Evolutionary conservation across 1,284 basidiomycete genomes (phyloP).

Genomic region (Ganoderma multipileum): DNA sequence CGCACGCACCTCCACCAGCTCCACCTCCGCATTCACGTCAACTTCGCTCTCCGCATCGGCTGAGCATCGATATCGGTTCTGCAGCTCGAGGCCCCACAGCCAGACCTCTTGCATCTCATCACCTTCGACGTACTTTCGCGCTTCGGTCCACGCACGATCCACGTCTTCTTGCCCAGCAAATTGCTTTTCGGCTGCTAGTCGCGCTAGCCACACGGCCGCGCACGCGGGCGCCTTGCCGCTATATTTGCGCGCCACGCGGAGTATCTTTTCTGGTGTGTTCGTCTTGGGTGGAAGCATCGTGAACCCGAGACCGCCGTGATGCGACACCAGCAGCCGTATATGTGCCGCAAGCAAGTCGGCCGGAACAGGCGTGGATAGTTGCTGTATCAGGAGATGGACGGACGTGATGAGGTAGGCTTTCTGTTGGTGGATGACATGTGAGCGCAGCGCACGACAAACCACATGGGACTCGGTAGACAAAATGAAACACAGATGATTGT

Average conservation of each 20-base stretch:
- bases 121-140: slow-evolving; percentile 46
- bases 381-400: slow-evolving; percentile 51
- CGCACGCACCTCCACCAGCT: slow-evolving; percentile 48
- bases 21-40: slow-evolving; percentile 32
- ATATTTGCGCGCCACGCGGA: slow-evolving; percentile 54
- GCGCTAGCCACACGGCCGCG: slow-evolving; percentile 58
- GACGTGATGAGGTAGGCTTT: slow-evolving; percentile 61
- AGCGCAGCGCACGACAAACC: slow-evolving; percentile 15
- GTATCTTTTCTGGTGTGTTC: slow-evolving; percentile 41
- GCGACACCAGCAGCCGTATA: slow-evolving; percentile 49
- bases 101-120: slow-evolving; percentile 51
- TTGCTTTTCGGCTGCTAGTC: slow-evolving; percentile 53
- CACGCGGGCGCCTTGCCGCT: slow-evolving; percentile 42
- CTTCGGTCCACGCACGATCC: slow-evolving; percentile 49
- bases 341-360: slow-evolving; percentile 54
- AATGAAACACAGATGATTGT: slow-evolving; percentile 13
- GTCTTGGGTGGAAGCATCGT: slow-evolving; percentile 39
- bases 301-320: slow-evolving; percentile 34
- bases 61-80: slow-evolving; percentile 2
- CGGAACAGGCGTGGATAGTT: slow-evolving; percentile 37
- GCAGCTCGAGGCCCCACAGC: slow-evolving; percentile 53
- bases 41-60: slow-evolving; percentile 15
- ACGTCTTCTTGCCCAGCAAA: slow-evolving; percentile 38
- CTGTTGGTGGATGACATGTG: slow-evolving; percentile 38
- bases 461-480: slow-evolving; percentile 6